phyloP scores from a whole-genome alignment of 2,329 filamentous ascomycete genomes.

The Curvularia hawaiiensis region DNA sequence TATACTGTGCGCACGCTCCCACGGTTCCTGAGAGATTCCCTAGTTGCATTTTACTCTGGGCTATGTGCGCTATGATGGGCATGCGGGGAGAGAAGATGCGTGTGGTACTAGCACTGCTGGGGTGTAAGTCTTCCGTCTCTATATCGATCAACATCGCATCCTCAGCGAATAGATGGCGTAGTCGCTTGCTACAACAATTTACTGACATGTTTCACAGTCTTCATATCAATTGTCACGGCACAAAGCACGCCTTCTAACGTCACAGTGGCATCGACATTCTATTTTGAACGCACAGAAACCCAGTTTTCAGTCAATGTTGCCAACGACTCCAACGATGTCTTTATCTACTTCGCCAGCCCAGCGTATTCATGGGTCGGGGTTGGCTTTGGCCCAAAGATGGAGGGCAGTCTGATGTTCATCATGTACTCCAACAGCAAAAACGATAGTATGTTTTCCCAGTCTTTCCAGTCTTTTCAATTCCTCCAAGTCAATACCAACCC shows the following conservation, averaged over 20 bases:
- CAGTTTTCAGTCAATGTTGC: slow-evolving; percentile 45
- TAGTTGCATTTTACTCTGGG: not conserved
- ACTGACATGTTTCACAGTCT: slow-evolving; percentile 19
- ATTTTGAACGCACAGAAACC: slow-evolving; percentile 37
- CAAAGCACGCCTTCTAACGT: slow-evolving; percentile 20
- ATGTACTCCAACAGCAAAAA: slow-evolving; percentile 48
- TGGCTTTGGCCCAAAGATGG: slow-evolving; percentile 52
- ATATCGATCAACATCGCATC: not conserved
- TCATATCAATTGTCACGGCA: slow-evolving; percentile 20
- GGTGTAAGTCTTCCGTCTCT: slow-evolving; percentile 12
- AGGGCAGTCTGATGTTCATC: slow-evolving; percentile 51
- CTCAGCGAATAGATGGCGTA: not conserved
- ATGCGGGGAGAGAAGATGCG: slow-evolving; percentile 5
- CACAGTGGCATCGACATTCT: slow-evolving; percentile 41
- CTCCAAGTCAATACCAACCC: not conserved
- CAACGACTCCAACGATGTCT: slow-evolving; percentile 42
- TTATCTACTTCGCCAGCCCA: slow-evolving; percentile 42
- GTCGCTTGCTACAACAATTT: not conserved
- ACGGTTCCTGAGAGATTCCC: not conserved
- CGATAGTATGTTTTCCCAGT: slow-evolving; percentile 33
- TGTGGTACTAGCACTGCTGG: slow-evolving; percentile 18
- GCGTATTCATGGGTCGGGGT: slow-evolving; percentile 53
- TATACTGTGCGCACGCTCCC: not conserved
- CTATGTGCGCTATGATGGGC: slow-evolving; percentile 5
- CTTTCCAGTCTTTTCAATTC: not conserved